Evolutionary conservation across 2,329 filamentous ascomycete genomes (phyloP), one percentile per base, ranked within the genome.

Genomic region (Aspergillus quadrilineatus): DNA sequence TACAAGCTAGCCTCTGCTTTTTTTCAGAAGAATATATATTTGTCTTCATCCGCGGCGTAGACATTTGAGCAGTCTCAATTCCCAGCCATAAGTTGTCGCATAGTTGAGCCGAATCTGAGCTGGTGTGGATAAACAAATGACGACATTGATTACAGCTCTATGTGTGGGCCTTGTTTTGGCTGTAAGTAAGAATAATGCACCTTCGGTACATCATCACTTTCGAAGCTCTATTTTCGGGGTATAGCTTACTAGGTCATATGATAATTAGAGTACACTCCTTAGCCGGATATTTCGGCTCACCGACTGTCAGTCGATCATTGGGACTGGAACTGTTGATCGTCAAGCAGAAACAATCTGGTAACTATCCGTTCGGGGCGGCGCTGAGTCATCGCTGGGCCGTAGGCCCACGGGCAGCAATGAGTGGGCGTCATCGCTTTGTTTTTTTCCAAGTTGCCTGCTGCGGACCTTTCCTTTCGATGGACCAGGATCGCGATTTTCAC

Each of bases 341-440:
- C 28, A 15, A 22, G 6, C 29, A 34, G 30, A 47, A 32, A 34
- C 29, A 29, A 47, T 14, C 6, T 17, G 44, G 44, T 47, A 30
- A 30, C 15, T 14, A 30, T 30, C 29, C 29, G 9, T 29, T 30
- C 10, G 5, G 43, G 17, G 22, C 22, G 22, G 4, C 15, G 60
- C 54, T 62, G 55, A 58, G 59, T 58, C 58, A 60, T 47, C 46
- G 22, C 44, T 50, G 51, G 58, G 53, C 61, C 48, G 47, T 51
- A 52, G 52, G 55, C 12, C 43, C 59, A 53, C 55, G 47, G 7
- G 32, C 32, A 12, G 53, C 53, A 44, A 61, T 65, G 61, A 65
- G 47, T 65, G 63, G 63, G 50, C 57, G 28, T 58, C 54, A 59
- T 42, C 57, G 54, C 49, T 41, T 46, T 44, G 15, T 41, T 32